These are phyloP conservation scores for Tremellales sp. DNA, from an alignment of 1,284 basidiomycete genomes.

Conservation along the genomic window DNA sequence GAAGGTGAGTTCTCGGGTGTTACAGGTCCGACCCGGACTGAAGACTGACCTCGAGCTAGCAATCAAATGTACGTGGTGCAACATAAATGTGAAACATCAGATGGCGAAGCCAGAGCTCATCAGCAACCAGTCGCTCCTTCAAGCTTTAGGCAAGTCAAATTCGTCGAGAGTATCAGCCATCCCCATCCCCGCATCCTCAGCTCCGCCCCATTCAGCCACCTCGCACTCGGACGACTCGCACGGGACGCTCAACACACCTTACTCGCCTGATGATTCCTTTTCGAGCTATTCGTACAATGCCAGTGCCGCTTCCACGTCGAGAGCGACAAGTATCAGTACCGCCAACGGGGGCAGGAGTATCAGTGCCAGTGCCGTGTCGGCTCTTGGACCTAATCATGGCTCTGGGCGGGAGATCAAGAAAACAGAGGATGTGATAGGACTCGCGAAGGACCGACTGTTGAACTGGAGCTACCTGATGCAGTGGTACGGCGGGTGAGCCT, in stretches of 20 bases:
- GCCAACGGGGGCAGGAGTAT: background rate
- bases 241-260: background rate
- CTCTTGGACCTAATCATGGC: background rate
- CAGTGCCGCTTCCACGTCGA: background rate
- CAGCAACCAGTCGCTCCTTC: slow-evolving; percentile 10
- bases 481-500: slow-evolving; percentile 44
- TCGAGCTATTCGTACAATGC: background rate
- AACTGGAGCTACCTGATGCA: slow-evolving; percentile 45
- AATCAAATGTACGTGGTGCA: slow-evolving; percentile 16
- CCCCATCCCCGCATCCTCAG: slow-evolving; percentile 4
- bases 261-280: background rate
- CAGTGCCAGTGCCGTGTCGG: background rate
- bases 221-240: background rate
- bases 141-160: slow-evolving; percentile 12
- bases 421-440: slow-evolving; percentile 37
- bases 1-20: slow-evolving; percentile 11
- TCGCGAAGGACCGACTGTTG: slow-evolving; percentile 37
- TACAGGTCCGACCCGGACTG: background rate
- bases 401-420: slow-evolving; percentile 5
- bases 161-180: slow-evolving; percentile 14
- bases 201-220: background rate
- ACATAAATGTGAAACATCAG: background rate
- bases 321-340: background rate
- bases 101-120: background rate
- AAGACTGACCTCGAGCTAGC: slow-evolving; percentile 7